Conservation (phyloP, 306 rosid species). For the Albizia julibrissin region DNA sequence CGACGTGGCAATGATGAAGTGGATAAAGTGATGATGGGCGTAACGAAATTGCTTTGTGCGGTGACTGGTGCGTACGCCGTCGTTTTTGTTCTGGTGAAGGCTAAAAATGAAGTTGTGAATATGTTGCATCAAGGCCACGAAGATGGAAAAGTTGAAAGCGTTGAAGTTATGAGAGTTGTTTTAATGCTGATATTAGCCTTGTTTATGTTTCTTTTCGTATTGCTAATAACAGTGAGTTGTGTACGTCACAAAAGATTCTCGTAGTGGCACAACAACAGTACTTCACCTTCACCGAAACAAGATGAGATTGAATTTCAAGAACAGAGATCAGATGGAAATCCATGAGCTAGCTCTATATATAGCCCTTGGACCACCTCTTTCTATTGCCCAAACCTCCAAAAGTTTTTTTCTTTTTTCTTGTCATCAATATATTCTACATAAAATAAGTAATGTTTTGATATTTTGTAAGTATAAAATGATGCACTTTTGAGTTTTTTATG, state of each 20-base stretch:
- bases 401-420: too few relatives aligned
- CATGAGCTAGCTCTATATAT: neutral
- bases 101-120: neutral
- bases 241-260: neutral
- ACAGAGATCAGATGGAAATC: neutral
- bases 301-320: neutral
- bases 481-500: too few relatives aligned
- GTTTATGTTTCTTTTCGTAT: neutral
- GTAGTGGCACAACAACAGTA: neutral
- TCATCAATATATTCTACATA: too few relatives aligned
- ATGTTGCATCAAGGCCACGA: too few relatives aligned
- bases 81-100: neutral
- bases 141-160: neutral
- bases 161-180: neutral
- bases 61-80: neutral
- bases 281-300: neutral
- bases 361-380: too few relatives aligned
- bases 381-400: too few relatives aligned
- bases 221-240: neutral
- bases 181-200: neutral
- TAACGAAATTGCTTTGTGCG: neutral
- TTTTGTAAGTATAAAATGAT: too few relatives aligned
- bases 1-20: neutral
- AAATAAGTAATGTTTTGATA: too few relatives aligned
- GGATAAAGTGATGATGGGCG: neutral